Percentiles rank a stretch among this genome's conserved stretches.
Conservation (phyloP, 1,284 basidiomycete genomes). For the Leccinum laetum region DNA sequence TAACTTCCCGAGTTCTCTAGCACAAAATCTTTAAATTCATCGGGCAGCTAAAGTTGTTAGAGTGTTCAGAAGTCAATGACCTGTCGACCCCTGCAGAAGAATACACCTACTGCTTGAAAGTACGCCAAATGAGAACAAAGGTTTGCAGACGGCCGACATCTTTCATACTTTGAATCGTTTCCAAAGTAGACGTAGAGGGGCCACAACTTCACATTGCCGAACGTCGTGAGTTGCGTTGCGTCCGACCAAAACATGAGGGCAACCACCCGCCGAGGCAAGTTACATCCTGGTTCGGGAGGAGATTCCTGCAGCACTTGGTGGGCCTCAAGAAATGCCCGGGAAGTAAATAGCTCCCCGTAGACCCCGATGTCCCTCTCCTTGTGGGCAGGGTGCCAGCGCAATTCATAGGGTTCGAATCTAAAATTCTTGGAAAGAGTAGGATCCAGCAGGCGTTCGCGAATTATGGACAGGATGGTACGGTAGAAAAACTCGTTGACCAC, state of each 20-base stretch:
- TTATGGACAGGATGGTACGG: background rate
- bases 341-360: background rate
- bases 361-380: background rate
- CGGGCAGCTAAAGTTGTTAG: background rate
- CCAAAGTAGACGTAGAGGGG: background rate
- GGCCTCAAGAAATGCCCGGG: background rate
- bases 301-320: background rate
- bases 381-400: background rate
- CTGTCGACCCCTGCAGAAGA: background rate
- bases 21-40: fast-evolving
- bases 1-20: too few relatives aligned
- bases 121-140: background rate
- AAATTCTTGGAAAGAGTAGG: background rate
- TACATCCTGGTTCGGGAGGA: background rate
- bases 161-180: background rate
- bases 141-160: background rate
- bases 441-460: background rate
- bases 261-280: background rate
- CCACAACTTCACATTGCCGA: background rate
- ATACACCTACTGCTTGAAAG: background rate
- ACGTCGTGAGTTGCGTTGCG: background rate
- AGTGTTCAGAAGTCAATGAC: background rate
- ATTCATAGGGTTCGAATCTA: background rate
- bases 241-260: background rate
- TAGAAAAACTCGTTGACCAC: background rate